A percentile compares a stretch with the other conserved stretches of the same genome.
These are phyloP conservation scores for Boechera stricta DNA, from an alignment of 345 rosid species.

Conservation along the genomic window DNA sequence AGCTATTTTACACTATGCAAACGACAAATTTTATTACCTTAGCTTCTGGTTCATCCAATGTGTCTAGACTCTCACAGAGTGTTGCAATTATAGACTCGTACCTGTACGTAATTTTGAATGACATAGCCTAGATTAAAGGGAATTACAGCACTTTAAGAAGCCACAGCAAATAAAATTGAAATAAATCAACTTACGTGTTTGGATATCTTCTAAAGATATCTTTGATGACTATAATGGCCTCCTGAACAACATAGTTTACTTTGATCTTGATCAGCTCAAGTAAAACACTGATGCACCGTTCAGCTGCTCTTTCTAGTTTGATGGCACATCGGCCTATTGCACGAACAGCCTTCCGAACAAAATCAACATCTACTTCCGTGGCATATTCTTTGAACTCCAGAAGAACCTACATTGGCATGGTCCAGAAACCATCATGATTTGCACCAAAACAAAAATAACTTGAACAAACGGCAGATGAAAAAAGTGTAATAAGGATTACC, in stretches of 20 bases:
- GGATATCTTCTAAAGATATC: constrained; percentile 99
- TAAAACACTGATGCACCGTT: constrained; percentile 94
- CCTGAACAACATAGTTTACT: constrained; percentile 98
- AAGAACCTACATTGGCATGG: constrained; percentile 63
- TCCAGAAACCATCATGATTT: constrained; percentile 33
- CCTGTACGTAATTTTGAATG: constrained; percentile 73
- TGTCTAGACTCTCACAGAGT: constrained; percentile 92
- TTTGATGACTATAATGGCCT: constrained; percentile 97
- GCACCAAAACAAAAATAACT: constrained; percentile 15
- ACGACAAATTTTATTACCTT: constrained; percentile 59
- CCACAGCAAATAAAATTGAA: constrained; percentile 16
- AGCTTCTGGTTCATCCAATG: constrained; percentile 95
- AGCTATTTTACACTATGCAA: constrained; percentile 15
- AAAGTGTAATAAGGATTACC: constrained; percentile 48
- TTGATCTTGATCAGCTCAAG: constrained; percentile 96
- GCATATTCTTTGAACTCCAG: constrained; percentile 98
- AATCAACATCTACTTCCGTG: constrained; percentile 98
- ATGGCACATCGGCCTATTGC: constrained; percentile 98
- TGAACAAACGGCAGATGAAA: neutral
- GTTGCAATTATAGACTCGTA: constrained; percentile 94
- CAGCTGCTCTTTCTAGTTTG: constrained; percentile 96
- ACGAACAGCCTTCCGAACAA: constrained; percentile 94
- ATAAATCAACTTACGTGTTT: constrained; percentile 65
- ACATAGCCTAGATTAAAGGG: constrained; percentile 33
- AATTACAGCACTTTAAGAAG: constrained; percentile 8